These are phyloP conservation scores for Blepharisma stoltei DNA, from an alignment of 73 alveolate genomes.

Conservation along the genomic window DNA sequence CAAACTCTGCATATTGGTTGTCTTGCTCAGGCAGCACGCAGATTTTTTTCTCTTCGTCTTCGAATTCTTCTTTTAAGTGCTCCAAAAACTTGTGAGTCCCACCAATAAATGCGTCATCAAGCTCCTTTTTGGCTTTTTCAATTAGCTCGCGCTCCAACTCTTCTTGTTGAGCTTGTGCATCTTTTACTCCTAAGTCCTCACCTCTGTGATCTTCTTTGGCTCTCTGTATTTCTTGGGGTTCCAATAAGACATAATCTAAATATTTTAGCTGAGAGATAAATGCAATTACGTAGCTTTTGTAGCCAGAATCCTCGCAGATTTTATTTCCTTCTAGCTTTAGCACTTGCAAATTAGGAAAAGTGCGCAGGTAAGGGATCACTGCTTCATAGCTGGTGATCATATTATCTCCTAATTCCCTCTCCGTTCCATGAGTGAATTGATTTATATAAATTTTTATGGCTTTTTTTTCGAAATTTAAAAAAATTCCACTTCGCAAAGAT, in stretches of 20 bases:
- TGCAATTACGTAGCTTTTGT: conserved; percentile 57
- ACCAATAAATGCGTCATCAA: not conserved
- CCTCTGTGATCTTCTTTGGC: conserved; percentile 69
- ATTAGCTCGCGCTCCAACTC: conserved; percentile 16
- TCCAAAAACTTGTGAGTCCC: conserved; percentile 5
- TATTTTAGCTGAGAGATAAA: conserved; percentile 56
- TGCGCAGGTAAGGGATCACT: conserved; percentile 49
- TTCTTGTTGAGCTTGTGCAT: conserved; percentile 38
- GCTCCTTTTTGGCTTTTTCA: not conserved
- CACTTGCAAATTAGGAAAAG: conserved; percentile 51
- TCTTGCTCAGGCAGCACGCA: conserved; percentile 16
- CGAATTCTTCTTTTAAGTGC: conserved; percentile 22
- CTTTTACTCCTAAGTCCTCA: conserved; percentile 36
- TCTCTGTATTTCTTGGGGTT: conserved; percentile 42
- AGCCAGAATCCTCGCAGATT: conserved; percentile 52
- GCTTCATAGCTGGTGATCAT: conserved; percentile 45
- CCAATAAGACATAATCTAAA: conserved; percentile 65
- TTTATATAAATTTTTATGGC: no score
- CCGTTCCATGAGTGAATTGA: no score
- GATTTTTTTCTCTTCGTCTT: conserved; percentile 26
- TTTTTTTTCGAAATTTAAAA: no score
- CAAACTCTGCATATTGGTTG: not conserved
- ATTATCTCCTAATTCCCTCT: conserved; percentile 69
- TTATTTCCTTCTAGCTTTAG: conserved; percentile 68
- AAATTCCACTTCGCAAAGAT: no score